A percentile compares a stretch with the other conserved stretches of the same genome.
Evolutionary conservation across 1,284 basidiomycete species (phyloP).

Genomic region (Ceratobasidium sp.): DNA sequence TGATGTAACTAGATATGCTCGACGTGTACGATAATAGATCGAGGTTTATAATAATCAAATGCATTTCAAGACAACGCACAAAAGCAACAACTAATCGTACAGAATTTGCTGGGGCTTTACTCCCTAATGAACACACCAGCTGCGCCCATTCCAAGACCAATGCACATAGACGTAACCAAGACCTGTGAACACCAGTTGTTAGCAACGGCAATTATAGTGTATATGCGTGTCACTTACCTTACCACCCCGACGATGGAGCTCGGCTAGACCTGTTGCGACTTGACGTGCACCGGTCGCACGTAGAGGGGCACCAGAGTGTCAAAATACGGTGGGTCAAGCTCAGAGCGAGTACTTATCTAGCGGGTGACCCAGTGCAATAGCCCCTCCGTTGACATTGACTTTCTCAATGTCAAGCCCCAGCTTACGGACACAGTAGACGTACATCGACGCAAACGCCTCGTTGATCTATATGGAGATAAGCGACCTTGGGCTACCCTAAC

Average conservation of each 20-base stretch:
- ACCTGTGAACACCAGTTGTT: conserved; percentile 25
- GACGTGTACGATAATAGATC: background rate
- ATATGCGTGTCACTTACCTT: conserved; percentile 60
- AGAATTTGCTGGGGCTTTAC: background rate
- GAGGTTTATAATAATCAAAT: conserved; percentile 1
- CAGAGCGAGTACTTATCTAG: conserved; percentile 65
- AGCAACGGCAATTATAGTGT: background rate
- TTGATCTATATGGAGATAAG: conserved; percentile 65
- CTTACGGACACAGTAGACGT: conserved; percentile 78
- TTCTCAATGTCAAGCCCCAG: conserved; percentile 73
- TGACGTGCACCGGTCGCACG: conserved; percentile 88
- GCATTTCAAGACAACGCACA: conserved; percentile 21
- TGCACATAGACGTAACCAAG: conserved; percentile 57
- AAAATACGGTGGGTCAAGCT: background rate
- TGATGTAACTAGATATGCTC: background rate
- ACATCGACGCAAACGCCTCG: conserved; percentile 91
- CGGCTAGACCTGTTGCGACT: conserved; percentile 85
- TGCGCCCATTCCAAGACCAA: conserved; percentile 89
- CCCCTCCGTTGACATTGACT: conserved; percentile 90
- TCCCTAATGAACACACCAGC: conserved; percentile 85
- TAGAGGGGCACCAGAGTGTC: conserved; percentile 47
- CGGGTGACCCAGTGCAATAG: conserved; percentile 88
- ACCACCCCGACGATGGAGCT: conserved; percentile 75
- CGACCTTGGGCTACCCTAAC: background rate
- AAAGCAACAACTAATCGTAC: background rate